Conservation (phyloP, 2,329 filamentous ascomycete genomes). For the Sporothrix curviconia region DNA sequence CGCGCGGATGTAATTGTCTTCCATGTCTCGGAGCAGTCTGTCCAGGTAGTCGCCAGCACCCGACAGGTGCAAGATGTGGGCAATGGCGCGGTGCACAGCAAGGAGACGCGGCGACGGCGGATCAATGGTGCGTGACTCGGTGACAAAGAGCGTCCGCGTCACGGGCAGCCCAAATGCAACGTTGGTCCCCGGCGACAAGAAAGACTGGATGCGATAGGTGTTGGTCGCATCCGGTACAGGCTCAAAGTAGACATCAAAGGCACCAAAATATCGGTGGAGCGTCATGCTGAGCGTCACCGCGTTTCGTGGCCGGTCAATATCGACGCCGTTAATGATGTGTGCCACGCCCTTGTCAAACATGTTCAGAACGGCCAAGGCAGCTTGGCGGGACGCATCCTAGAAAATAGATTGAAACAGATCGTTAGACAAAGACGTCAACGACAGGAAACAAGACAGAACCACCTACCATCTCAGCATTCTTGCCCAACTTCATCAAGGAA, state of each 20-base stretch:
- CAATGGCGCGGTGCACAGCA: constrained; percentile 10
- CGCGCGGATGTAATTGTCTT: not conserved
- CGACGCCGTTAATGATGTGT: constrained; percentile 31
- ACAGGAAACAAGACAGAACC: too few species aligned
- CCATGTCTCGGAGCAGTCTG: not conserved
- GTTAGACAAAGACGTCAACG: too few species aligned
- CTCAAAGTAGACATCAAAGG: not conserved
- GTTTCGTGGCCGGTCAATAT: constrained; percentile 36
- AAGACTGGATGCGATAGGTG: not conserved
- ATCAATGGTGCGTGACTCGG: not conserved
- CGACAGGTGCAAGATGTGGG: constrained; percentile 1
- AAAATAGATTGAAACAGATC: too few species aligned
- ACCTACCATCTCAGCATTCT: too few species aligned
- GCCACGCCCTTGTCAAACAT: constrained; percentile 34
- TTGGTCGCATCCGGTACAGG: not conserved
- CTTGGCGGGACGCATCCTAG: constrained; percentile 23
- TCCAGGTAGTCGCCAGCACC: not conserved
- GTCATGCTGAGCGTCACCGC: constrained; percentile 27
- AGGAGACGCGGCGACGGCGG: constrained; percentile 4
- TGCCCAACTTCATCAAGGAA: too few species aligned
- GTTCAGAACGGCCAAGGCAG: constrained; percentile 32
- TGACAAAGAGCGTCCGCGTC: not conserved
- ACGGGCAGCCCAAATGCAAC: not conserved
- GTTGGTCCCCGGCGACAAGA: not conserved
- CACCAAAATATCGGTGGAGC: too few species aligned